phyloP scores from a whole-genome alignment of 768 basidiomycete species.

The Sporobolomyces phaffii region DNA sequence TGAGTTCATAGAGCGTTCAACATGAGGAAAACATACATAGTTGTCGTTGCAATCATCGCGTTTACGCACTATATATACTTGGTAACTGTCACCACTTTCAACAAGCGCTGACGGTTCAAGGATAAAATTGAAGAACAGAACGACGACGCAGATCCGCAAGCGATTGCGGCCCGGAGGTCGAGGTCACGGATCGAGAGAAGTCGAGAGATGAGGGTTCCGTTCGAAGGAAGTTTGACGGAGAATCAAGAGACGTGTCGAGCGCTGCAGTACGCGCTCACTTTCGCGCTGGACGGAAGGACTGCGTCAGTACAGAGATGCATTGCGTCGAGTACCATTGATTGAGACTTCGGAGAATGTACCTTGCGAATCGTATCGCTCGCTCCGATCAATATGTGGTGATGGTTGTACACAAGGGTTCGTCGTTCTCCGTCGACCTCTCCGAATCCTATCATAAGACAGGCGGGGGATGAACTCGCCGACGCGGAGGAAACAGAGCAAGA shows the following conservation, averaged over 20 bases:
- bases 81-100: neutral
- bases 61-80: neutral
- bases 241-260: constrained; percentile 74
- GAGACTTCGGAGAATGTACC: constrained; percentile 50
- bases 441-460: constrained; percentile 45
- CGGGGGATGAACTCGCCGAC: no score
- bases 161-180: no score
- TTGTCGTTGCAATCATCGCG: neutral
- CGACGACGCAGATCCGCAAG: no score
- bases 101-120: neutral
- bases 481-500: neutral
- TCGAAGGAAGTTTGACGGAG: constrained; percentile 50
- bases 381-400: constrained; percentile 89
- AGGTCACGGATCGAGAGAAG: constrained; percentile 30
- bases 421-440: constrained; percentile 77
- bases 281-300: constrained; percentile 48
- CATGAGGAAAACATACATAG: neutral
- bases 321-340: no score
- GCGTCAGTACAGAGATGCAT: neutral
- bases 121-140: no score
- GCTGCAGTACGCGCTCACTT: constrained; percentile 83
- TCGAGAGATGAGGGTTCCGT: constrained; percentile 38
- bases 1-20: no score
- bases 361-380: constrained; percentile 86
- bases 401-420: constrained; percentile 87